phyloP scores from a whole-genome alignment of 2,329 filamentous ascomycete genomes.

The Calonectria crousiana region DNA sequence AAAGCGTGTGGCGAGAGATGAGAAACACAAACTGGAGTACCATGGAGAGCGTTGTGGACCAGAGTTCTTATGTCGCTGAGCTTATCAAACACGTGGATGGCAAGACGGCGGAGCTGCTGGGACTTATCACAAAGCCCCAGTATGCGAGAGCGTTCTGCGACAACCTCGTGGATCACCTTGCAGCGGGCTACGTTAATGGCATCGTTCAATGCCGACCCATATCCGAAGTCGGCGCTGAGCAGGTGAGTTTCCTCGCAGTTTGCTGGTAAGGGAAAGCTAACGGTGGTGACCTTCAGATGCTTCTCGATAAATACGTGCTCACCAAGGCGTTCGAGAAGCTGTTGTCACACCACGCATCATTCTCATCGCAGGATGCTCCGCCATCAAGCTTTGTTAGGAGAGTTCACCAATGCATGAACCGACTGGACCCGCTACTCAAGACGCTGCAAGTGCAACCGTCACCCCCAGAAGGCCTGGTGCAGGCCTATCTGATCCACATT shows the following conservation, averaged over 20 bases:
- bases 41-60: slow-evolving; percentile 92
- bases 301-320: slow-evolving; percentile 92
- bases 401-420: slow-evolving; percentile 84
- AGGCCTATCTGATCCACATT: slow-evolving; percentile 98
- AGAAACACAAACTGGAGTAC: slow-evolving; percentile 94
- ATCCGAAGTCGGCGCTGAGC: slow-evolving; percentile 93
- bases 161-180: slow-evolving; percentile 91
- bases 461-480: slow-evolving; percentile 92
- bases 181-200: slow-evolving; percentile 82
- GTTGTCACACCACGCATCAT: slow-evolving; percentile 71
- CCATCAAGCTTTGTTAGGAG: slow-evolving; percentile 82
- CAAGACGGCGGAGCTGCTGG: slow-evolving; percentile 80
- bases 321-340: slow-evolving; percentile 83
- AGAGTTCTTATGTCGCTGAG: slow-evolving; percentile 91
- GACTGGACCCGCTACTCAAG: slow-evolving; percentile 93
- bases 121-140: slow-evolving; percentile 86
- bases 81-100: slow-evolving; percentile 80
- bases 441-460: slow-evolving; percentile 94
- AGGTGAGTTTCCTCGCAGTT: slow-evolving; percentile 63
- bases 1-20: slow-evolving; percentile 96
- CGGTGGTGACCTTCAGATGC: slow-evolving; percentile 71
- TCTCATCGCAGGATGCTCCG: slow-evolving; percentile 54
- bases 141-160: slow-evolving; percentile 96
- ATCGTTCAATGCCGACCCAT: slow-evolving; percentile 92
- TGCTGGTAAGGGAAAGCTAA: slow-evolving; percentile 35